A percentile compares a stretch with the other conserved stretches of the same genome.
Evolutionary conservation across 768 basidiomycete species (phyloP).

Genomic region (Suillus placidus): DNA sequence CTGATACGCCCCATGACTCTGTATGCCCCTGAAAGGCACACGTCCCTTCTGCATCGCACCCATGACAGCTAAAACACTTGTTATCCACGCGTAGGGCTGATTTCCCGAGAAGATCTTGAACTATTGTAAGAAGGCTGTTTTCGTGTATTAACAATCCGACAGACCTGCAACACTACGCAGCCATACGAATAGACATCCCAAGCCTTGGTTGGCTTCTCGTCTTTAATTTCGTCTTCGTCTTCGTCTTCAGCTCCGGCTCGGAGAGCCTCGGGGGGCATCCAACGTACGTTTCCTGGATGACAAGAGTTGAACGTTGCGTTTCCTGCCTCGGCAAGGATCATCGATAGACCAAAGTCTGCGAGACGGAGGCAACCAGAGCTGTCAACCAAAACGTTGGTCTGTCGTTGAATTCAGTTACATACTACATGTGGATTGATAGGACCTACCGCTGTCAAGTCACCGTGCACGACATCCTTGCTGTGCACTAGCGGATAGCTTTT

Average conservation of each 20-base stretch:
- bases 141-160: neutral
- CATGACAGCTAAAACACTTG: constrained; percentile 18
- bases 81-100: constrained; percentile 21
- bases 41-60: neutral
- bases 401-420: constrained; percentile 4
- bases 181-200: constrained; percentile 6
- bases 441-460: constrained; percentile 48
- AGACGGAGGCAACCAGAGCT: constrained; percentile 34
- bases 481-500: constrained; percentile 5
- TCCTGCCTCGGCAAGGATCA: constrained; percentile 34
- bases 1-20: neutral
- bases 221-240: neutral
- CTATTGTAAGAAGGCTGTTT: neutral
- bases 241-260: neutral
- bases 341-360: constrained; percentile 41
- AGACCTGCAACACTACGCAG: neutral
- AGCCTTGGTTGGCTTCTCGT: constrained; percentile 20
- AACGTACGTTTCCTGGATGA: constrained; percentile 14
- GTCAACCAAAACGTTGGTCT: constrained; percentile 42
- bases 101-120: constrained; percentile 28
- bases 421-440: neutral
- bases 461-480: constrained; percentile 41
- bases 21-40: neutral
- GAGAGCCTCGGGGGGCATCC: constrained; percentile 23
- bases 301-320: constrained; percentile 23